Conservation (phyloP, 73 alveolate species). For the Paramecium octaurelia region DNA sequence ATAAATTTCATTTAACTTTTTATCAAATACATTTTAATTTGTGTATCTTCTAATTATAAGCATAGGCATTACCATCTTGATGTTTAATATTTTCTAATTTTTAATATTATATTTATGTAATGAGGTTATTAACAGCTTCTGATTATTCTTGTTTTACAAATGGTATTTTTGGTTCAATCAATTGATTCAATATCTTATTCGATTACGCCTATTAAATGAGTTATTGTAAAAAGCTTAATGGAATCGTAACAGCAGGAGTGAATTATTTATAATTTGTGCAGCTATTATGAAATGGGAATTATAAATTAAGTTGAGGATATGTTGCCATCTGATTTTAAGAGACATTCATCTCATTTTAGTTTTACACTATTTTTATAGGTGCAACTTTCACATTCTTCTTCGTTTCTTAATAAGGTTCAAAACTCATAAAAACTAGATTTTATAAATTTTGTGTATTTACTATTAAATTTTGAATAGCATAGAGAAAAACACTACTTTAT, state of each 20-base stretch:
- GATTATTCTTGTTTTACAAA: neutral
- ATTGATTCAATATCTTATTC: neutral
- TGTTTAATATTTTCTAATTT: neutral
- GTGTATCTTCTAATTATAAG: neutral
- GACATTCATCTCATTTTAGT: neutral
- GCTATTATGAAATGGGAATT: neutral
- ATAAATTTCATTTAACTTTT: neutral
- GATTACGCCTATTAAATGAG: neutral
- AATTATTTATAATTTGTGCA: neutral
- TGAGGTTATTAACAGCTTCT: neutral
- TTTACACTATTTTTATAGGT: neutral
- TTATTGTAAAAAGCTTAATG: neutral
- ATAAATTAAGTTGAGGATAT: neutral
- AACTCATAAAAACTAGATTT: slow-evolving; percentile 17
- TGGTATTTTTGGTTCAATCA: neutral
- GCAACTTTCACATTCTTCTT: neutral
- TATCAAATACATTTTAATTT: neutral
- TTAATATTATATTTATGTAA: neutral
- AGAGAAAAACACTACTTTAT: neutral
- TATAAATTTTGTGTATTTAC: neutral
- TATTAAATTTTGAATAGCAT: neutral
- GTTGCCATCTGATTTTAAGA: neutral
- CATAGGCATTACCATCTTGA: neutral
- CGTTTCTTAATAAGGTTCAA: neutral
- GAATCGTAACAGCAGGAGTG: slow-evolving; percentile 2